phyloP scores from a whole-genome alignment of 345 rosid genomes.

The Stellera chamaejasme region DNA sequence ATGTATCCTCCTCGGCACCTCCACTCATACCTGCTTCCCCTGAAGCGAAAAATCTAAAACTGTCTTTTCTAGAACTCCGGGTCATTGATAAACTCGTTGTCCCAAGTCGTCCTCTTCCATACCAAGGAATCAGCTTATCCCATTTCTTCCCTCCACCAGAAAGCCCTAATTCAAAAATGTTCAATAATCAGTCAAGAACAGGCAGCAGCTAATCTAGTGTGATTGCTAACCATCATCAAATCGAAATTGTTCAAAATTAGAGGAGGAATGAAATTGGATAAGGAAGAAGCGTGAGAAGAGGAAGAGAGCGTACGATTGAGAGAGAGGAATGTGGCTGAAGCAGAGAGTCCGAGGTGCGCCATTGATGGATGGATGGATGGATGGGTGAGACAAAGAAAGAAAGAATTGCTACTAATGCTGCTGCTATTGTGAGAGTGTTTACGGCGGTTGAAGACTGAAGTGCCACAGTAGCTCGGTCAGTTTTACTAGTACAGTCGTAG shows the following conservation, averaged over 20 bases:
- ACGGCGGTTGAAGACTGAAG: too few relatives aligned
- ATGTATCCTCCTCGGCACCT: slow-evolving; percentile 12
- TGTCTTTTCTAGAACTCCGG: neutral
- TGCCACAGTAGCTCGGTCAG: too few relatives aligned
- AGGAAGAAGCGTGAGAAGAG: neutral
- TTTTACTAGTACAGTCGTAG: too few relatives aligned
- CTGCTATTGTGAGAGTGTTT: too few relatives aligned
- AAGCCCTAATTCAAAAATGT: slow-evolving; percentile 14
- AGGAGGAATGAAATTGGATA: too few relatives aligned
- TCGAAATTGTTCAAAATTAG: neutral
- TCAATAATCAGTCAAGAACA: neutral
- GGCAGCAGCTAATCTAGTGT: neutral
- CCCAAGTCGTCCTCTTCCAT: slow-evolving; percentile 10
- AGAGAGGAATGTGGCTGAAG: slow-evolving; percentile 21
- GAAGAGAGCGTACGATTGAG: slow-evolving; percentile 20
- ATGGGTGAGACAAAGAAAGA: slow-evolving; percentile 1
- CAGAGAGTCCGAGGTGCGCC: slow-evolving; percentile 22
- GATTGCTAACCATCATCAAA: neutral
- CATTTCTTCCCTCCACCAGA: slow-evolving; percentile 20
- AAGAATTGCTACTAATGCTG: neutral
- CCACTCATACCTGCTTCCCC: slow-evolving; percentile 20
- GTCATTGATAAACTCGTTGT: slow-evolving; percentile 5
- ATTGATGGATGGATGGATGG: slow-evolving; percentile 10
- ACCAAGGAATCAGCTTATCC: slow-evolving; percentile 13
- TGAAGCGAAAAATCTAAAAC: slow-evolving; percentile 19